Conservation (phyloP, 352 stramenopile genomes). For the Pythium phragmiticola region DNA sequence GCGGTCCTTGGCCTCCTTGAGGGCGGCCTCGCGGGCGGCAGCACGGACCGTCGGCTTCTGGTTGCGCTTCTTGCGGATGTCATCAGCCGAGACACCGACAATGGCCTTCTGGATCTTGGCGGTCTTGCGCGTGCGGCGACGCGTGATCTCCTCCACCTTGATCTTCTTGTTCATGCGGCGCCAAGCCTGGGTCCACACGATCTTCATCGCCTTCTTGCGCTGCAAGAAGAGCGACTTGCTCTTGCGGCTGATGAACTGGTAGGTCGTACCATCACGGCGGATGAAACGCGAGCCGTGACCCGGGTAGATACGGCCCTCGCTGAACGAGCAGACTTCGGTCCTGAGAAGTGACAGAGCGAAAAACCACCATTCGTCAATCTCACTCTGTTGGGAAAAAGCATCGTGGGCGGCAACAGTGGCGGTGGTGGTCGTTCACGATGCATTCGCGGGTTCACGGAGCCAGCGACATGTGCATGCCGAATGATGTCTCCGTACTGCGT, state of each 20-base stretch:
- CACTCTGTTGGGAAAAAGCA: background rate
- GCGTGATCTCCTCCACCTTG: conserved; percentile 87
- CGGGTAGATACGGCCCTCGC: conserved; percentile 95
- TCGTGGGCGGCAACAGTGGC: background rate
- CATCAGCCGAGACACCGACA: conserved; percentile 94
- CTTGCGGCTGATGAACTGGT: conserved; percentile 97
- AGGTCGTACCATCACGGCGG: conserved; percentile 94
- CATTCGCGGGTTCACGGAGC: background rate
- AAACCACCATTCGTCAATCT: conserved; percentile 14
- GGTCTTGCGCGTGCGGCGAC: conserved; percentile 89
- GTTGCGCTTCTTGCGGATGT: conserved; percentile 98
- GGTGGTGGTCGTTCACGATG: background rate
- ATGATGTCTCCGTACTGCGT: background rate
- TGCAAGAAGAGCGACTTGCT: conserved; percentile 98
- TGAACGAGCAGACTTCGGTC: conserved; percentile 91
- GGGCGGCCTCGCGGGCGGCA: conserved; percentile 87
- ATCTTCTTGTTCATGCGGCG: conserved; percentile 99
- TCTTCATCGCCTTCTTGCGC: conserved; percentile 99
- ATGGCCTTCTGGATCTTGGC: conserved; percentile 98
- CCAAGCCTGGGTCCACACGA: conserved; percentile 98
- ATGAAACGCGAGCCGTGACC: conserved; percentile 99
- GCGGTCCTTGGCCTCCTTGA: conserved; percentile 91
- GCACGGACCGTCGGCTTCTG: conserved; percentile 94
- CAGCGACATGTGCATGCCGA: background rate
- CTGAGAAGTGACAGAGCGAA: conserved; percentile 30